Conservation (phyloP, 2,329 filamentous ascomycete species). For the Exophiala mesophila region DNA sequence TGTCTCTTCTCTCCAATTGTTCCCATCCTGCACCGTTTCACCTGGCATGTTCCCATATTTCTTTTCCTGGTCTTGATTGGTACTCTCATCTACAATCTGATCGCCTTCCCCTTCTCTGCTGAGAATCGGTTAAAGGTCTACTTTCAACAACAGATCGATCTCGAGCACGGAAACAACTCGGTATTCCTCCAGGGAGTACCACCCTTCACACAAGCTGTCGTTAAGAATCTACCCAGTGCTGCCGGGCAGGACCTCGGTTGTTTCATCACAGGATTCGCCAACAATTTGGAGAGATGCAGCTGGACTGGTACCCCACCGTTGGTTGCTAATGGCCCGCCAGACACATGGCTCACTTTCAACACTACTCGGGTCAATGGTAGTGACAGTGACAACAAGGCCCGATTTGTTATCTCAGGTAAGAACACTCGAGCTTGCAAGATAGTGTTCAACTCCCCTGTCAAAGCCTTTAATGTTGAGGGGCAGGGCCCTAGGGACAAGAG, state of each 20-base stretch:
- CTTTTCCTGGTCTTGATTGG: conserved; percentile 67
- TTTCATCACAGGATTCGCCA: conserved; percentile 33
- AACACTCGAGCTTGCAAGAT: conserved; percentile 78
- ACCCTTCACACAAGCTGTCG: conserved; percentile 62
- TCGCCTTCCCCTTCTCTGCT: conserved; percentile 81
- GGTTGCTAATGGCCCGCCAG: conserved; percentile 45
- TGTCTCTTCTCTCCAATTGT: conserved; percentile 69
- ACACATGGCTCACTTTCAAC: conserved; percentile 61
- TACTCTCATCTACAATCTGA: conserved; percentile 79
- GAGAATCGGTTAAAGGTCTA: conserved; percentile 77
- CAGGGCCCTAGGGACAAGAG: conserved; percentile 56
- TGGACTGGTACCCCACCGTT: conserved; percentile 66
- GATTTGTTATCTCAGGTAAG: conserved; percentile 61
- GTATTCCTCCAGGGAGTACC: conserved; percentile 66
- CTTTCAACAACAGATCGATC: conserved; percentile 75
- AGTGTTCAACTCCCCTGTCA: conserved; percentile 64
- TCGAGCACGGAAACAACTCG: conserved; percentile 65
- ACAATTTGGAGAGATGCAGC: conserved; percentile 54
- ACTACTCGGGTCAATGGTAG: conserved; percentile 42
- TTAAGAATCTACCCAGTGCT: conserved; percentile 66
- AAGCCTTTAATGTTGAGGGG: conserved; percentile 59
- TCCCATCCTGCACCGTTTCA: conserved; percentile 83
- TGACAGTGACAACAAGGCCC: conserved; percentile 47
- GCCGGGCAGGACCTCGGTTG: conserved; percentile 58
- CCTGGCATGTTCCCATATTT: conserved; percentile 74